These are phyloP conservation scores for Aspergillus fumigatiaffinis DNA, from an alignment of 2,329 filamentous ascomycete species.

Conservation along the genomic window DNA sequence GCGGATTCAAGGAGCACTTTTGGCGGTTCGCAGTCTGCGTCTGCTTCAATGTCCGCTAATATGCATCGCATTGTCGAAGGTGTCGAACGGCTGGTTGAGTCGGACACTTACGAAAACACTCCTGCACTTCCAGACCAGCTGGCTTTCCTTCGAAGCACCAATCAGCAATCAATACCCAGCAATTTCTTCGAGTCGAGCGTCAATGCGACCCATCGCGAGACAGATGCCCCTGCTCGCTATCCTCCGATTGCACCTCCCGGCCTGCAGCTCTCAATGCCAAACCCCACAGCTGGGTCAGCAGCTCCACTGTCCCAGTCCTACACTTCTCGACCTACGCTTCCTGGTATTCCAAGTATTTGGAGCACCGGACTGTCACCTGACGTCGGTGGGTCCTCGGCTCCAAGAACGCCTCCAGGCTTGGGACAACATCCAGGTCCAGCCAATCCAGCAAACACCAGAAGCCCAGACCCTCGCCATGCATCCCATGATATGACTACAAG, in stretches of 20 bases:
- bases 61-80: slow-evolving; percentile 39
- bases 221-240: slow-evolving; percentile 18
- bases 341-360: slow-evolving; percentile 41
- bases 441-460: slow-evolving; percentile 11
- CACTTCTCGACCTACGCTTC: slow-evolving; percentile 26
- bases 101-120: slow-evolving; percentile 36
- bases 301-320: slow-evolving; percentile 29
- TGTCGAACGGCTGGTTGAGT: slow-evolving; percentile 38
- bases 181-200: slow-evolving; percentile 20
- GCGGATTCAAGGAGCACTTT: slow-evolving; percentile 31
- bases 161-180: slow-evolving; percentile 20
- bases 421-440: slow-evolving; percentile 21
- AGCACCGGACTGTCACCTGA: slow-evolving; percentile 44
- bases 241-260: slow-evolving; percentile 34
- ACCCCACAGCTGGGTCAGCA: slow-evolving; percentile 16
- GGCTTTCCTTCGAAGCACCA: slow-evolving; percentile 19
- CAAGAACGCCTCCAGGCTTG: slow-evolving; percentile 37
- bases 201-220: slow-evolving; percentile 19
- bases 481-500: slow-evolving; percentile 24
- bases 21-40: slow-evolving; percentile 47
- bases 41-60: slow-evolving; percentile 39
- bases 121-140: slow-evolving; percentile 25
- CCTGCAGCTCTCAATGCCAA: slow-evolving; percentile 23
- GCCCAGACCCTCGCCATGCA: slow-evolving; percentile 16
- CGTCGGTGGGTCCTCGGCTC: slow-evolving; percentile 37